These are phyloP conservation scores for Aphanocladium album DNA, from an alignment of 2,329 filamentous ascomycete genomes.

Conservation along the genomic window DNA sequence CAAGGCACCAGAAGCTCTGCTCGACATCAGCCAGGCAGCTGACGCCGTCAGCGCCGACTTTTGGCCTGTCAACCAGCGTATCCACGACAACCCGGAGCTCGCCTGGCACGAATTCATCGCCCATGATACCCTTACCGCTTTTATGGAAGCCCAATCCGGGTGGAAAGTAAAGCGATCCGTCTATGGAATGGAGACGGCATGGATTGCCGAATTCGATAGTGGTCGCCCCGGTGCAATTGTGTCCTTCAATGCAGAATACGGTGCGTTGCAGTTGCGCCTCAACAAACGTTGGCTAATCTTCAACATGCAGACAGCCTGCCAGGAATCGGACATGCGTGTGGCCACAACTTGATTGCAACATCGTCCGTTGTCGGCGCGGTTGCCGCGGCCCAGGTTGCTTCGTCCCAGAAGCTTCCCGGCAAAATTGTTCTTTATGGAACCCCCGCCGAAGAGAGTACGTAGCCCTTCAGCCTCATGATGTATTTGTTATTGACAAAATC, in stretches of 20 bases:
- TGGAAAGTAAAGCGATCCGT: slow-evolving; percentile 37
- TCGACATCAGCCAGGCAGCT: slow-evolving; percentile 27
- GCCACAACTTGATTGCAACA: slow-evolving; percentile 50
- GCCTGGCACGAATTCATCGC: slow-evolving; percentile 38
- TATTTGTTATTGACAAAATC: neutral
- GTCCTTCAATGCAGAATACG: slow-evolving; percentile 37
- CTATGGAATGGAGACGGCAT: slow-evolving; percentile 40
- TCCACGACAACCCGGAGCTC: slow-evolving; percentile 41
- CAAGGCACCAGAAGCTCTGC: neutral
- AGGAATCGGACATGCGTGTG: slow-evolving; percentile 48
- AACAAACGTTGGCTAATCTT: slow-evolving; percentile 39
- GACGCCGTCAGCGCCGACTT: slow-evolving; percentile 20
- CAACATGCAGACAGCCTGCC: slow-evolving; percentile 44
- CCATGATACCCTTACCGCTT: slow-evolving; percentile 35
- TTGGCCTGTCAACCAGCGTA: slow-evolving; percentile 32
- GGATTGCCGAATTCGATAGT: slow-evolving; percentile 36
- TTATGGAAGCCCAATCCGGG: slow-evolving; percentile 27
- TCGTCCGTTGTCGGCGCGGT: slow-evolving; percentile 43
- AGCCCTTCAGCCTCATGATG: neutral
- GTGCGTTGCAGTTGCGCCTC: slow-evolving; percentile 37
- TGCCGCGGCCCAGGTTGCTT: slow-evolving; percentile 41
- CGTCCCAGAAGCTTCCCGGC: slow-evolving; percentile 35
- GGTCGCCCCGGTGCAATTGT: slow-evolving; percentile 32
- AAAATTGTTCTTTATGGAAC: slow-evolving; percentile 46
- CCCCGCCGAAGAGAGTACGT: slow-evolving; percentile 46